Evolutionary conservation across 345 rosid species (phyloP).

Genomic region (Lumnitzera racemosa): DNA sequence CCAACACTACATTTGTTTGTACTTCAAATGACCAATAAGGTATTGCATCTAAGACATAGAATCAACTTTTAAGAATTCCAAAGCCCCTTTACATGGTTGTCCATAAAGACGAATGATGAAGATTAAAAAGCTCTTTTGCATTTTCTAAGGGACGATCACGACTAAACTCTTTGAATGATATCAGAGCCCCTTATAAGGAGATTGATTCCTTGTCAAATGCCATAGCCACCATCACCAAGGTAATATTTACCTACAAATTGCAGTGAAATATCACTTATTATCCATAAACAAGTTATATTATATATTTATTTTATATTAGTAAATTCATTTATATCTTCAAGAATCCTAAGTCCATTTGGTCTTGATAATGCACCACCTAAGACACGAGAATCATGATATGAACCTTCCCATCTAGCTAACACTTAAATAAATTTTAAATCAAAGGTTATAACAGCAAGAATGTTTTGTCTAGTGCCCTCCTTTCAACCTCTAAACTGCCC

Average conservation of each 20-base stretch:
- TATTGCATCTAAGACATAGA: neutral
- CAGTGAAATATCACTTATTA: too few species aligned
- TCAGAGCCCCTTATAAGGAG: neutral
- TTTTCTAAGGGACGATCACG: neutral
- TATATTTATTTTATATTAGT: too few species aligned
- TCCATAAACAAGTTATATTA: too few species aligned
- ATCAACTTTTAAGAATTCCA: neutral
- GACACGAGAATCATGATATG: too few species aligned
- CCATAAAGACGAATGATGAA: neutral
- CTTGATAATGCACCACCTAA: too few species aligned
- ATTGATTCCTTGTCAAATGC: neutral
- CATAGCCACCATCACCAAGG: neutral
- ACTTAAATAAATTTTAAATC: too few species aligned
- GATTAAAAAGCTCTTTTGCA: neutral
- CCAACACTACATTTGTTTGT: neutral
- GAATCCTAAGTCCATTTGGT: too few species aligned
- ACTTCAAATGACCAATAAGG: neutral
- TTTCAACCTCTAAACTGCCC: too few species aligned
- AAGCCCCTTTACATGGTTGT: neutral
- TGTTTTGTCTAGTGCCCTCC: too few species aligned
- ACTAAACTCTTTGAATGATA: neutral
- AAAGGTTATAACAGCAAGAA: too few species aligned
- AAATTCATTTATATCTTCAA: too few species aligned
- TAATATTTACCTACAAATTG: neutral
- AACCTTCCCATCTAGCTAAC: too few species aligned